phyloP scores from a whole-genome alignment of 768 basidiomycete genomes.

The Mycena filopes region DNA sequence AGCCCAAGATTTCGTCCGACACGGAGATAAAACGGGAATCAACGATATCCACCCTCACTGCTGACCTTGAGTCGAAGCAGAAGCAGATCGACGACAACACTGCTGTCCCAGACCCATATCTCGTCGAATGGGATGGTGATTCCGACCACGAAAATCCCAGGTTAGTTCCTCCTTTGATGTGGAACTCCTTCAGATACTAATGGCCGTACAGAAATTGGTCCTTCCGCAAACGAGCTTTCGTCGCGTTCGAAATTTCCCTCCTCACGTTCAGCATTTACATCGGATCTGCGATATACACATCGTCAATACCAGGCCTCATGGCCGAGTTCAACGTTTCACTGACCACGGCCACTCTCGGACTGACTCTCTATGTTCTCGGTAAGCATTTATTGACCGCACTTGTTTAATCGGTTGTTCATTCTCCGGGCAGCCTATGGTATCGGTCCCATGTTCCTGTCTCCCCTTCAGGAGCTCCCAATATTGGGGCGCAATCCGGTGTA shows the following conservation, averaged over 20 bases:
- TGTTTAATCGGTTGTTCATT: neutral
- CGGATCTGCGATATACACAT: conserved; percentile 40
- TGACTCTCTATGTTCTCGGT: conserved; percentile 39
- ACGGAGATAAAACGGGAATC: conserved; percentile 13
- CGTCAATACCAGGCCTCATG: conserved; percentile 29
- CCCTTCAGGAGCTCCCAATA: conserved; percentile 44
- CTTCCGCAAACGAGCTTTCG: conserved; percentile 38
- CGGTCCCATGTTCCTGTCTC: conserved; percentile 42
- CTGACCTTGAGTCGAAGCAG: conserved; percentile 12
- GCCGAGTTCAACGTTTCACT: conserved; percentile 39
- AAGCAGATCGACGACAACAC: conserved; percentile 2
- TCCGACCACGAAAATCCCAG: conserved; percentile 41
- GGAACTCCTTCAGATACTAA: neutral
- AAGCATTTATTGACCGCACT: conserved; percentile 23
- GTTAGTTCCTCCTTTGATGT: conserved; percentile 3
- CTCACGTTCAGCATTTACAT: conserved; percentile 46
- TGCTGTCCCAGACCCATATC: conserved; percentile 31
- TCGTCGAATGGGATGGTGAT: conserved; percentile 41
- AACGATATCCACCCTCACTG: neutral
- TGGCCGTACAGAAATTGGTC: conserved; percentile 43
- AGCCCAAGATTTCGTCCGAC: conserved; percentile 7
- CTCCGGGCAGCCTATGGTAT: conserved; percentile 27
- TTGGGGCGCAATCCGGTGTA: conserved; percentile 46
- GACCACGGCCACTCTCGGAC: conserved; percentile 42
- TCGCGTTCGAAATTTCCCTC: conserved; percentile 43